Percentiles rank a stretch among this genome's conserved stretches.
phyloP scores from a whole-genome alignment of 2,329 filamentous ascomycete species.

The Aspergillus alliaceus region DNA sequence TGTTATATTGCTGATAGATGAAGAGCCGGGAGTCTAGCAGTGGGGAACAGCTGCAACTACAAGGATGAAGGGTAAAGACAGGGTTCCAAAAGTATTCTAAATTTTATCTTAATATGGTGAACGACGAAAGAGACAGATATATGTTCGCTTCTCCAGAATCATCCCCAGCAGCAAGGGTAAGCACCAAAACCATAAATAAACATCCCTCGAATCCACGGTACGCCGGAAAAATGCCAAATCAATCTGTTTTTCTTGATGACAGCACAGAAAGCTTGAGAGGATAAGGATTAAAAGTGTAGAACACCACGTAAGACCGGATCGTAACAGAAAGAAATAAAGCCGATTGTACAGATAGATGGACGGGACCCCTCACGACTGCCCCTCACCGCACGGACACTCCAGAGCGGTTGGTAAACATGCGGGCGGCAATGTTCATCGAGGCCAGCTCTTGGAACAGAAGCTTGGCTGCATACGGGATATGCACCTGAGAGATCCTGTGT shows the following conservation, averaged over 20 bases:
- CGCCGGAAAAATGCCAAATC: conserved; percentile 27
- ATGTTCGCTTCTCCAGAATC: conserved; percentile 3
- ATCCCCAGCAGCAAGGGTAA: conserved; percentile 6
- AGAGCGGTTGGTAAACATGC: conserved; percentile 82
- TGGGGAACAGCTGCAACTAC: background rate
- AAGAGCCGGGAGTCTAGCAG: background rate
- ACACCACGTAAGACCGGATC: conserved; percentile 1
- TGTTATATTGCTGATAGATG: no score
- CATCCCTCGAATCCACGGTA: conserved; percentile 20
- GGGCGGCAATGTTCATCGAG: conserved; percentile 96
- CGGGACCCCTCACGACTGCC: background rate
- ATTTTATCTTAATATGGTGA: background rate
- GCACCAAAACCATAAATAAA: conserved; percentile 8
- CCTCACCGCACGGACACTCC: conserved; percentile 44
- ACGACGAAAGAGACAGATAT: background rate
- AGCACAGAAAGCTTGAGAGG: conserved; percentile 14
- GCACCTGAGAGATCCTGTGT: conserved; percentile 95
- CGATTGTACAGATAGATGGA: background rate
- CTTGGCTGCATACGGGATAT: conserved; percentile 97
- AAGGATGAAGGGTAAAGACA: background rate
- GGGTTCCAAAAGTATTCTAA: background rate
- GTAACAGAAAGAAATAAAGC: conserved; percentile 1
- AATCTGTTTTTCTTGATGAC: conserved; percentile 17
- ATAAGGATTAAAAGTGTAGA: conserved; percentile 1
- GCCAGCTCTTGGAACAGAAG: conserved; percentile 97